These are phyloP conservation scores for Nigrograna mackinnonii DNA, from an alignment of 2,329 filamentous ascomycete species.

Conservation along the genomic window DNA sequence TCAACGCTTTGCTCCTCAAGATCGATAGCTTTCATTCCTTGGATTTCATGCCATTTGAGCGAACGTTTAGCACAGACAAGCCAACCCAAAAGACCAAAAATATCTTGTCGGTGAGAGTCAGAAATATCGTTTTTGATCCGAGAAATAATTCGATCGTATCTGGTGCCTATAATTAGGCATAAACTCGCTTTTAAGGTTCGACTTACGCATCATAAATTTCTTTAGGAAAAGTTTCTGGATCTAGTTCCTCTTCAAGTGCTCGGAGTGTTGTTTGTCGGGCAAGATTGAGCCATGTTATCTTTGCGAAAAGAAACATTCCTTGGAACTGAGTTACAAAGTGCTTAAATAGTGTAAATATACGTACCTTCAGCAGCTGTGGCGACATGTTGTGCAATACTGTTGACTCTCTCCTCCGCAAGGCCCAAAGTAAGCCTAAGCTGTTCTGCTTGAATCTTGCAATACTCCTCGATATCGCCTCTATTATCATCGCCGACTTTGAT, in stretches of 20 bases:
- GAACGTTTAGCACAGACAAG: constrained; percentile 45
- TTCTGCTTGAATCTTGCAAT: constrained; percentile 3
- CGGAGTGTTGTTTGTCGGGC: constrained; percentile 17
- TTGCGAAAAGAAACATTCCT: constrained; percentile 31
- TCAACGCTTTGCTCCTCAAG: constrained; percentile 27
- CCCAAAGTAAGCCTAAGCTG: constrained; percentile 4
- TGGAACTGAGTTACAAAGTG: background rate
- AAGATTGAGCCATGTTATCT: constrained; percentile 25
- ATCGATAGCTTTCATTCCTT: constrained; percentile 40
- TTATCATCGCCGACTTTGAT: constrained; percentile 20
- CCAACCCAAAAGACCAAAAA: constrained; percentile 48
- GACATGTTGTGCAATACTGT: constrained; percentile 9
- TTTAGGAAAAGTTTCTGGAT: constrained; percentile 9
- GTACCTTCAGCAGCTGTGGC: constrained; percentile 7
- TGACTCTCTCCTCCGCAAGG: constrained; percentile 8
- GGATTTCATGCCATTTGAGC: constrained; percentile 47
- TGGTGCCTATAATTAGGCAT: too few species aligned
- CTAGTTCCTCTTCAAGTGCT: constrained; percentile 17
- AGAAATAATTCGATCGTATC: too few species aligned
- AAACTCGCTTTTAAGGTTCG: background rate
- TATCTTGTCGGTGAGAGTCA: too few species aligned
- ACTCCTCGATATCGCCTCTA: constrained; percentile 29
- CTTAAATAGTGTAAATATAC: background rate
- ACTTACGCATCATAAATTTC: constrained; percentile 14
- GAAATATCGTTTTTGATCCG: too few species aligned